A percentile compares a stretch with the other conserved stretches of the same genome.
These are phyloP conservation scores for Onygenales sp. DNA, from an alignment of 2,329 filamentous ascomycete genomes.

Conservation along the genomic window DNA sequence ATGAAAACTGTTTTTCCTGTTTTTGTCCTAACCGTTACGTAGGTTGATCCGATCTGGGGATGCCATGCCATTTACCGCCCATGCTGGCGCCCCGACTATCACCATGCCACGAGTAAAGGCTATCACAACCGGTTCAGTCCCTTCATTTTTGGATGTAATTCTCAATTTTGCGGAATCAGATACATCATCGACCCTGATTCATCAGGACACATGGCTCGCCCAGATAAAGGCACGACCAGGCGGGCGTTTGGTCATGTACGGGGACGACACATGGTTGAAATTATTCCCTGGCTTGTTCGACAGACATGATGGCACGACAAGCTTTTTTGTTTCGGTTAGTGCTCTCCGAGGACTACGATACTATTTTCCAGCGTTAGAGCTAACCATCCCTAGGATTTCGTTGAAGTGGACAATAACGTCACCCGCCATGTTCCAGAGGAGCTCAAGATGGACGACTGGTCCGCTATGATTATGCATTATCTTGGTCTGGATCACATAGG, in stretches of 20 bases:
- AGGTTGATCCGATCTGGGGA: constrained; percentile 75
- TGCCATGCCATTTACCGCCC: constrained; percentile 87
- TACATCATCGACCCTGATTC: constrained; percentile 74
- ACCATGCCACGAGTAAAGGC: constrained; percentile 98
- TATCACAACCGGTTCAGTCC: constrained; percentile 95
- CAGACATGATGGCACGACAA: constrained; percentile 83
- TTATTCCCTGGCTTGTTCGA: constrained; percentile 85
- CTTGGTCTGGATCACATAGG: constrained; percentile 95
- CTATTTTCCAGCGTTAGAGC: constrained; percentile 7
- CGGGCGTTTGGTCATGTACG: constrained; percentile 85
- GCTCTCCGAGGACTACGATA: constrained; percentile 1
- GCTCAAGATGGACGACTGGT: constrained; percentile 72
- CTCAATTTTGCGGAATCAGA: constrained; percentile 94
- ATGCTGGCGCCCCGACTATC: constrained; percentile 92
- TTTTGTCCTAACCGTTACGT: constrained; percentile 9
- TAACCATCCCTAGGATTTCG: constrained; percentile 63
- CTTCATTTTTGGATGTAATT: constrained; percentile 93
- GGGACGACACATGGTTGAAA: constrained; percentile 97
- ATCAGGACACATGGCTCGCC: constrained; percentile 91
- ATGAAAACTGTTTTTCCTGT: background rate
- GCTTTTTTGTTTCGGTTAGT: constrained; percentile 93
- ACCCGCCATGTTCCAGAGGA: constrained; percentile 78
- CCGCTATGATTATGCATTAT: constrained; percentile 88
- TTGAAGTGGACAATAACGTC: constrained; percentile 95
- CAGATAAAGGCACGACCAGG: constrained; percentile 66